These are phyloP conservation scores for Coelastrella sp. DNA, from an alignment of 139 green algal species.

Conservation along the genomic window DNA sequence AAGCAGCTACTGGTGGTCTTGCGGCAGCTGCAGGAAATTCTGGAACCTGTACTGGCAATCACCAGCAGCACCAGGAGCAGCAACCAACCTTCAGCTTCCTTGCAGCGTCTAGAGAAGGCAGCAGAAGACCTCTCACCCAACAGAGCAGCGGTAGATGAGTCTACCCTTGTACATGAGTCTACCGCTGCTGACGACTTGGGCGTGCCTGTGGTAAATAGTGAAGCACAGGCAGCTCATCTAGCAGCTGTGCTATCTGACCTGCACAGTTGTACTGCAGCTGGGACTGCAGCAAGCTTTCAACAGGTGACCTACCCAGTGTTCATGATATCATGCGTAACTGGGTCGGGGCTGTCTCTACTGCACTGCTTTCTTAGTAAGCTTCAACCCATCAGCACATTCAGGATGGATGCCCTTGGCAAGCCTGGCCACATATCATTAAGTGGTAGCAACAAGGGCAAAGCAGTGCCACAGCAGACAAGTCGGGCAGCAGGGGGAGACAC, in stretches of 20 bases:
- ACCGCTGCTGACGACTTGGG: background rate
- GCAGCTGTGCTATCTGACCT: constrained; percentile 31
- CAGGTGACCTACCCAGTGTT: constrained; percentile 73
- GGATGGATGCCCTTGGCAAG: too few species aligned
- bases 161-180: too few species aligned
- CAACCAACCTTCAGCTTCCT: too few species aligned
- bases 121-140: too few species aligned
- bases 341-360: constrained; percentile 71
- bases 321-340: constrained; percentile 69
- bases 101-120: too few species aligned
- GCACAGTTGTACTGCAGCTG: constrained; percentile 47
- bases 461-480: too few species aligned
- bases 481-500: background rate
- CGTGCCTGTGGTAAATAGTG: constrained; percentile 15
- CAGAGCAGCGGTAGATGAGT: too few species aligned
- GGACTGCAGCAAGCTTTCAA: constrained; percentile 29
- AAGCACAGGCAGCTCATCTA: constrained; percentile 10
- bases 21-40: constrained; percentile 13
- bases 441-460: background rate
- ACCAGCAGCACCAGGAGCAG: constrained; percentile 44
- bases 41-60: constrained; percentile 26
- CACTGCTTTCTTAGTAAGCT: constrained; percentile 79
- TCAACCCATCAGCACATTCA: constrained; percentile 37
- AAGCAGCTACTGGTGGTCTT: too few species aligned
- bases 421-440: too few species aligned